Evolutionary conservation across 805 yeast genomes (phyloP).

Genomic region (Kodamaea kakaduensis): DNA sequence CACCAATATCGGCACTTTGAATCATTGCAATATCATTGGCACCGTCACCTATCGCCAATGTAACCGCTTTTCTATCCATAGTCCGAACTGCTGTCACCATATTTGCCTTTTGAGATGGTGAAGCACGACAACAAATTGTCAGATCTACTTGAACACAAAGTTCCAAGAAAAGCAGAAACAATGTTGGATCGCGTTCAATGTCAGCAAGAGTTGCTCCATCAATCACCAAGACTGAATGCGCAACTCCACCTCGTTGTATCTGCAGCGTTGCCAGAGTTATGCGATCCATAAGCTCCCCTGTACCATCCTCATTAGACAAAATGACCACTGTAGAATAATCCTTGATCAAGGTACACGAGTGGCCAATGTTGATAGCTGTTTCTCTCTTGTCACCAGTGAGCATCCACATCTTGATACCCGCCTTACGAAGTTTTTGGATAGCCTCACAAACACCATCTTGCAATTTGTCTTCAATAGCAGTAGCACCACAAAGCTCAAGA

Average conservation of each 20-base stretch:
- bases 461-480: constrained; percentile 95
- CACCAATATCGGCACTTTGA: constrained; percentile 96
- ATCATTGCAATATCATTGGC: constrained; percentile 99
- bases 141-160: constrained; percentile 85
- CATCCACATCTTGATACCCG: constrained; percentile 97
- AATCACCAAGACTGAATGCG: constrained; percentile 90
- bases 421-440: constrained; percentile 84
- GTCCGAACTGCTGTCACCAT: constrained; percentile 81
- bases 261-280: constrained; percentile 76
- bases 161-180: constrained; percentile 75
- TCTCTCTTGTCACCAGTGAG: constrained; percentile 97
- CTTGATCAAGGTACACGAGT: constrained; percentile 87
- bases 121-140: constrained; percentile 92
- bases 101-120: constrained; percentile 92
- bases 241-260: constrained; percentile 67
- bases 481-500: constrained; percentile 79
- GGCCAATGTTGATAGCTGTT: constrained; percentile 96
- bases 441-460: constrained; percentile 97
- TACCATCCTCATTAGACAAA: constrained; percentile 45
- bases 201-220: constrained; percentile 85
- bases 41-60: constrained; percentile 97
- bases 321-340: constrained; percentile 87
- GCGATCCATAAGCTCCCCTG: constrained; percentile 57
- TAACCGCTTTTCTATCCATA: constrained; percentile 65
- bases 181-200: constrained; percentile 68